Percentiles rank a stretch among this genome's conserved stretches.
These are phyloP conservation scores for Nymphaea colorata DNA, from an alignment of 164 flowering plant genomes.

Conservation along the genomic window DNA sequence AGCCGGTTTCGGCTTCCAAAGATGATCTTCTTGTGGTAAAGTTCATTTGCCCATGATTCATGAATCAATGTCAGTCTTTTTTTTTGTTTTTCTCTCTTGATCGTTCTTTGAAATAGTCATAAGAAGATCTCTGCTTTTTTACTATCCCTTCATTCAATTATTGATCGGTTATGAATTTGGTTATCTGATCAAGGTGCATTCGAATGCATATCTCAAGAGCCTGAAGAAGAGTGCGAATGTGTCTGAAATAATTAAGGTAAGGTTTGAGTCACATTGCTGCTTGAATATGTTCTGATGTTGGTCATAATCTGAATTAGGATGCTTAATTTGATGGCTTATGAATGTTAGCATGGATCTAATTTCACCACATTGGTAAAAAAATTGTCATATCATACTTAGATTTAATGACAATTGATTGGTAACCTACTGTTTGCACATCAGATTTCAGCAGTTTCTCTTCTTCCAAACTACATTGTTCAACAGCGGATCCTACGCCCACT, in stretches of 20 bases:
- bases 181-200: constrained; percentile 46
- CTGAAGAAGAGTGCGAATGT: constrained; percentile 60
- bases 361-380: background rate
- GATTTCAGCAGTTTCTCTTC: constrained; percentile 92
- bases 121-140: no score
- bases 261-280: background rate
- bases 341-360: background rate
- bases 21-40: no score
- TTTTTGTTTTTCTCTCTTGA: no score
- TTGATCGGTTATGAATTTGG: no score
- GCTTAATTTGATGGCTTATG: no score
- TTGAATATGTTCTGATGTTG: background rate
- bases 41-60: no score
- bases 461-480: constrained; percentile 76
- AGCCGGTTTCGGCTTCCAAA: no score
- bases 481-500: constrained; percentile 64
- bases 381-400: no score
- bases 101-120: no score
- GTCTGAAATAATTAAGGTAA: constrained; percentile 69
- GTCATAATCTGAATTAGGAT: no score
- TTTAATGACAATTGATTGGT: background rate
- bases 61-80: no score
- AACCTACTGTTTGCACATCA: constrained; percentile 10
- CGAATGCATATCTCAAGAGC: constrained; percentile 63
- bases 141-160: no score